A percentile compares a stretch with the other conserved stretches of the same genome.
phyloP scores from a whole-genome alignment of 345 rosid species.

The Lepidium didymum region DNA sequence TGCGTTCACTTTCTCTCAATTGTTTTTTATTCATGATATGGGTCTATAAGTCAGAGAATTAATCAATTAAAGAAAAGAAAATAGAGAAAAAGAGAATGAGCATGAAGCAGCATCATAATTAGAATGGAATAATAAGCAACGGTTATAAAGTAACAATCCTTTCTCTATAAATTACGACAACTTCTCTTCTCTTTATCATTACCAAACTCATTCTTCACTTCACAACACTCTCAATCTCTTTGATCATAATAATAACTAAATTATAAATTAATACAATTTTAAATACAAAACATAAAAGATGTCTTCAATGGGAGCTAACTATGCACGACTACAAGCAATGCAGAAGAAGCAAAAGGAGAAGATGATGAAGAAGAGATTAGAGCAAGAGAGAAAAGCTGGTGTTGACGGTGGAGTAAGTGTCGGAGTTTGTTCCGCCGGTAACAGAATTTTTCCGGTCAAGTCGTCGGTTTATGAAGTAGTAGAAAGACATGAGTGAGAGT shows the following conservation, averaged over 20 bases:
- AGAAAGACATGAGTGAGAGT: conserved; percentile 9
- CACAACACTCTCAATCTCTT: background rate
- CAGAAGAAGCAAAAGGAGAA: conserved; percentile 29
- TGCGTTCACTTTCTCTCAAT: background rate
- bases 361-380: conserved; percentile 25
- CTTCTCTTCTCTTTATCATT: conserved; percentile 19
- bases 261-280: background rate
- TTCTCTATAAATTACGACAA: conserved; percentile 27
- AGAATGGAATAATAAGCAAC: conserved; percentile 10
- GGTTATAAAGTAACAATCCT: conserved; percentile 11
- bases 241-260: background rate
- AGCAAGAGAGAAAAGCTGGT: conserved; percentile 13
- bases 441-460: conserved; percentile 25
- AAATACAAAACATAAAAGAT: background rate
- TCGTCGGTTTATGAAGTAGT: background rate
- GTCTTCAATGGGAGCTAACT: conserved; percentile 33
- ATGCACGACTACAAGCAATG: conserved; percentile 27
- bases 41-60: background rate
- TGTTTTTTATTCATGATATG: background rate
- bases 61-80: conserved; percentile 4
- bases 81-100: conserved; percentile 4
- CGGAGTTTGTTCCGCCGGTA: conserved; percentile 19
- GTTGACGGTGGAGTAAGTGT: background rate
- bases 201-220: conserved; percentile 18
- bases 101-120: conserved; percentile 23